Percentiles rank a stretch among this genome's conserved stretches.
These are phyloP conservation scores for Ogataea corticis DNA, from an alignment of 805 yeast species.

Conservation along the genomic window DNA sequence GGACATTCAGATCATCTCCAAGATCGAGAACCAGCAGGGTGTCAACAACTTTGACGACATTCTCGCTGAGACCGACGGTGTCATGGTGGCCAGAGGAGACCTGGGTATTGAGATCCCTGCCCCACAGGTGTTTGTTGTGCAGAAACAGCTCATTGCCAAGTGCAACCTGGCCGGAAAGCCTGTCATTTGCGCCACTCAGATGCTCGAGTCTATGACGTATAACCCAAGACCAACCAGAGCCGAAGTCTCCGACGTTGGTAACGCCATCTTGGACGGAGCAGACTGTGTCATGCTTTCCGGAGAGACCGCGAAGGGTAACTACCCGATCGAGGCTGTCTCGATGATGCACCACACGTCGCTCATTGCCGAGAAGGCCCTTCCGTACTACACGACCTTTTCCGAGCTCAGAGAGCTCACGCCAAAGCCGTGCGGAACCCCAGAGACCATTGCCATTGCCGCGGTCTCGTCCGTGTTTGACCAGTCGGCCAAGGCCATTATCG, in stretches of 20 bases:
- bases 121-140: conserved; percentile 96
- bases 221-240: conserved; percentile 99
- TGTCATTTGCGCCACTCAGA: conserved; percentile 98
- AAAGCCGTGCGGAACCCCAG: conserved; percentile 90
- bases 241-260: conserved; percentile 98
- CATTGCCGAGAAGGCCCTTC: conserved; percentile 95
- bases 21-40: conserved; percentile 99
- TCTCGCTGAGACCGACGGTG: conserved; percentile 94
- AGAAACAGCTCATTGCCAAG: conserved; percentile 98
- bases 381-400: conserved; percentile 78
- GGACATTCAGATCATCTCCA: conserved; percentile 93
- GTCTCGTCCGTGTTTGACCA: conserved; percentile 96
- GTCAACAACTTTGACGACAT: conserved; percentile 99
- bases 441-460: conserved; percentile 96
- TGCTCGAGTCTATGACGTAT: conserved; percentile 99
- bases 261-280: conserved; percentile 98
- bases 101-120: conserved; percentile 99
- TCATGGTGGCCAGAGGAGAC: conserved; percentile 99
- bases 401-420: conserved; percentile 84
- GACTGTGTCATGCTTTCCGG: conserved; percentile 99
- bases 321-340: conserved; percentile 95
- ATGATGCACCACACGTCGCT: conserved; percentile 98
- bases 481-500: conserved; percentile 94
- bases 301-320: conserved; percentile 99
- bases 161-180: conserved; percentile 99